Conservation (phyloP, 2,329 filamentous ascomycete species). For the Zymoseptoria ardabiliae region DNA sequence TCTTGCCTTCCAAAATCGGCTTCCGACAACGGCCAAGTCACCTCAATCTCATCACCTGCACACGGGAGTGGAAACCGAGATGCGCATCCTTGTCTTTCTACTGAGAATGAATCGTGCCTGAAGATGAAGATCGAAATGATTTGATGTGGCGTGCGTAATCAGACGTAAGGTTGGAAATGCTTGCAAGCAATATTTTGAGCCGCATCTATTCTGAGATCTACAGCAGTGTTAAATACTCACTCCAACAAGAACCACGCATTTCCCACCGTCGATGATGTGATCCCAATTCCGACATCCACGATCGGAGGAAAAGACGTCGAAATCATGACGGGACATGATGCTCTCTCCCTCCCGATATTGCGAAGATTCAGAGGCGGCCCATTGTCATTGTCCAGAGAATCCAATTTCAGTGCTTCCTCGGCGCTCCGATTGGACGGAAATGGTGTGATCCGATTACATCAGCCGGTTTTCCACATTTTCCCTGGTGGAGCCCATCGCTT, state of each 20-base stretch:
- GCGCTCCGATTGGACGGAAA: neutral
- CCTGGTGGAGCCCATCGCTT: neutral
- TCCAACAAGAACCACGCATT: neutral
- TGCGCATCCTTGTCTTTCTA: neutral
- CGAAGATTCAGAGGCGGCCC: neutral
- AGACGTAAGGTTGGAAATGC: neutral
- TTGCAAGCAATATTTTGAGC: neutral
- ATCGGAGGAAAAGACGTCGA: neutral
- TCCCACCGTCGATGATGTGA: neutral
- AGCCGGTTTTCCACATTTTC: neutral
- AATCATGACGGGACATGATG: neutral
- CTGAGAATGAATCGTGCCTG: neutral
- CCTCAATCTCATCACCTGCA: no score
- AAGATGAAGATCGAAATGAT: neutral
- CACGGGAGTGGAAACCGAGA: neutral
- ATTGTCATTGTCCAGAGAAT: no score
- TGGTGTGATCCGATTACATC: neutral
- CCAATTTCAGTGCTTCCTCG: neutral
- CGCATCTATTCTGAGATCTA: neutral
- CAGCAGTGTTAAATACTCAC: neutral
- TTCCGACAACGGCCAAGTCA: no score
- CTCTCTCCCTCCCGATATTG: no score
- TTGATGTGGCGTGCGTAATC: neutral
- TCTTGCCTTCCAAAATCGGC: no score
- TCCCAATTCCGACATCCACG: neutral